Evolutionary conservation across 768 basidiomycete species (phyloP), one percentile per base, ranked within the genome.

Genomic region (Amyloporia xantha): DNA sequence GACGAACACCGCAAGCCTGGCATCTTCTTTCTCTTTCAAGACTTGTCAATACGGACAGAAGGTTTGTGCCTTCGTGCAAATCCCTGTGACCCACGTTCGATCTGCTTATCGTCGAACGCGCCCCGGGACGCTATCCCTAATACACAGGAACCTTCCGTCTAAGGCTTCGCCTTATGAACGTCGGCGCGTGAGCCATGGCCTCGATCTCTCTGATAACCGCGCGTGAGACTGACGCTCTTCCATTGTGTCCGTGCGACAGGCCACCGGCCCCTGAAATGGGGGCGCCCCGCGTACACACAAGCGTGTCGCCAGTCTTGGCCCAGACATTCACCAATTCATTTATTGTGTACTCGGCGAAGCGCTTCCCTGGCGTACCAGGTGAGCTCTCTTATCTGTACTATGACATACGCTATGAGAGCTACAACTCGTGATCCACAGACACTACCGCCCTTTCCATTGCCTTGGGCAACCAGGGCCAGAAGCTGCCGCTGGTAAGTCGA

Each of bases 291-390:
- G 77, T 91, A 47, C 83, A 88, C 70, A 83, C 72, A 41, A 76
- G 76, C 52, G 64, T 78, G 30, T 85, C 86, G 17, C 83, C 86
- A 9, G 81, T 96, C 5, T 76, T 94, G 20, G 90, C 93, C 6
- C 84, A 91, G 62, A 79, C 82, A 1, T 90, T 86, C 64, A 86
- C 89, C 36, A 82, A 90, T 23, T 75, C 82, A 23, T 95, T 96
- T 61, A 78, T 79, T 10, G 93, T 97, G 0, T 93, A 73, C 67
- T 91, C 91, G 2, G 93, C 93, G 28, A 97, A 97, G 71, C 81
- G 87, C 42, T 97, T 95, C 71, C 91, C 91, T 42, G 93, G 93
- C 43, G 93, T 97, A 37, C 87, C 91, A 69, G 88, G 90, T 90
- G 55, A 43, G 69, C 62, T 66, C 62, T 25, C 11, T 19, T 47